Percentiles rank a stretch among this genome's conserved stretches.
phyloP scores from a whole-genome alignment of 2,329 filamentous ascomycete genomes.

The Fusarium pseudoanthophilum region DNA sequence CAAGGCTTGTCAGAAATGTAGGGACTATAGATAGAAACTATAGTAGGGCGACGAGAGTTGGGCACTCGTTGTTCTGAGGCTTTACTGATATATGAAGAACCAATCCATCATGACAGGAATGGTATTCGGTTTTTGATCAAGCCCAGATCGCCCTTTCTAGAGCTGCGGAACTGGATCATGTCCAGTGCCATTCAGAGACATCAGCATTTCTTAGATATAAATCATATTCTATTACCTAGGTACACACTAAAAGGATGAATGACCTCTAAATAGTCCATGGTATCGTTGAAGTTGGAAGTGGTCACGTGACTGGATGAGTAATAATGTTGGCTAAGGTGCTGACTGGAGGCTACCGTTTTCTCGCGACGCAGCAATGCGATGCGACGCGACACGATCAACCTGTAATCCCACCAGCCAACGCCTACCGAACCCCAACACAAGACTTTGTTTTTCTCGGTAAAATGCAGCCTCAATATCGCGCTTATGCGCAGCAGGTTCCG shows the following conservation, averaged over 20 bases:
- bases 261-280: not conserved
- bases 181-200: not conserved
- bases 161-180: not conserved
- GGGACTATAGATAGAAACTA: constrained; percentile 16
- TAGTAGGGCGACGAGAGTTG: constrained; percentile 7
- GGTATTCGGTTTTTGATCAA: not conserved
- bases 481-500: constrained; percentile 62
- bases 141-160: not conserved
- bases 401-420: constrained; percentile 24
- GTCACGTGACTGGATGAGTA: constrained; percentile 38
- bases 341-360: constrained; percentile 24
- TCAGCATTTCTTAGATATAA: constrained; percentile 5
- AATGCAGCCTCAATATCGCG: constrained; percentile 66
- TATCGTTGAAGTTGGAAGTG: not conserved
- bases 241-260: not conserved
- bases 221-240: not conserved
- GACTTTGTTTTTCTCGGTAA: constrained; percentile 9
- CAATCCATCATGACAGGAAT: not conserved
- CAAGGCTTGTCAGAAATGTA: constrained; percentile 2
- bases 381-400: constrained; percentile 44
- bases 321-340: not conserved
- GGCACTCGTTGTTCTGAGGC: not conserved
- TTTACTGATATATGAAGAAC: not conserved
- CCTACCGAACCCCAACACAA: constrained; percentile 18
- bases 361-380: constrained; percentile 30